A percentile compares a stretch with the other conserved stretches of the same genome.
Evolutionary conservation across 192 early-diverging fungal species (phyloP).

Genomic region (Tieghemiomyces parasiticus): DNA sequence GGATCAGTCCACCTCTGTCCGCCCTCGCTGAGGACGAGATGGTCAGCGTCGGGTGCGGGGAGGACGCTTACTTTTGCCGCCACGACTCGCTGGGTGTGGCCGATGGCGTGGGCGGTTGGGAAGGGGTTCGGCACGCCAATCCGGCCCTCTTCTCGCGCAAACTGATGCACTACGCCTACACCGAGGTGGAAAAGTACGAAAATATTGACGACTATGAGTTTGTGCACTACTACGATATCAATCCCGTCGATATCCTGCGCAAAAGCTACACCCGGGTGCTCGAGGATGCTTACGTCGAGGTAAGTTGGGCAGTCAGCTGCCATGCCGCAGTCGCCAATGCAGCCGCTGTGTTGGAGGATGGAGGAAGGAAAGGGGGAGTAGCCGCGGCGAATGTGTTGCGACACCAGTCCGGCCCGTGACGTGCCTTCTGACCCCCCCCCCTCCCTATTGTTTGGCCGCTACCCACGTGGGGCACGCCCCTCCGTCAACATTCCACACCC

Average conservation of each 20-base stretch:
- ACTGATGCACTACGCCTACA: conserved; percentile 83
- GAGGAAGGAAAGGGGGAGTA: too few species aligned
- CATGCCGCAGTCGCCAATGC: too few species aligned
- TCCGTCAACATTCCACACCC: too few species aligned
- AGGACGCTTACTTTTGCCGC: conserved; percentile 87
- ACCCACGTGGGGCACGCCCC: too few species aligned
- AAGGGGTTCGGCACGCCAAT: conserved; percentile 60
- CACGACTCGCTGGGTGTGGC: conserved; percentile 82
- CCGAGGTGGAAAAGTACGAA: conserved; percentile 74
- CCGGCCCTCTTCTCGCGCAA: conserved; percentile 82
- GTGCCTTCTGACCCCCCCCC: too few species aligned
- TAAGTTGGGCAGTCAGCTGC: too few species aligned
- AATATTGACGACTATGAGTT: conserved; percentile 64
- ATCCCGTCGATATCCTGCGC: conserved; percentile 71
- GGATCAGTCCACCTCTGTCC: conserved; percentile 17
- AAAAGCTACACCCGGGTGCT: conserved; percentile 60
- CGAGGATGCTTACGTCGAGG: conserved; percentile 51
- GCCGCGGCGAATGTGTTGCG: too few species aligned
- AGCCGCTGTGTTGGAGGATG: too few species aligned
- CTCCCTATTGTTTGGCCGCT: too few species aligned
- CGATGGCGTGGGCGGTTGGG: conserved; percentile 95
- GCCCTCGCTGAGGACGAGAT: conserved; percentile 32
- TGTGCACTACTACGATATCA: conserved; percentile 59
- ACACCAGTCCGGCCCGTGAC: too few species aligned
- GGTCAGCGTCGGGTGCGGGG: conserved; percentile 59